These are phyloP conservation scores for Clonostachys rhizophaga DNA, from an alignment of 2,329 filamentous ascomycete species.

Conservation along the genomic window DNA sequence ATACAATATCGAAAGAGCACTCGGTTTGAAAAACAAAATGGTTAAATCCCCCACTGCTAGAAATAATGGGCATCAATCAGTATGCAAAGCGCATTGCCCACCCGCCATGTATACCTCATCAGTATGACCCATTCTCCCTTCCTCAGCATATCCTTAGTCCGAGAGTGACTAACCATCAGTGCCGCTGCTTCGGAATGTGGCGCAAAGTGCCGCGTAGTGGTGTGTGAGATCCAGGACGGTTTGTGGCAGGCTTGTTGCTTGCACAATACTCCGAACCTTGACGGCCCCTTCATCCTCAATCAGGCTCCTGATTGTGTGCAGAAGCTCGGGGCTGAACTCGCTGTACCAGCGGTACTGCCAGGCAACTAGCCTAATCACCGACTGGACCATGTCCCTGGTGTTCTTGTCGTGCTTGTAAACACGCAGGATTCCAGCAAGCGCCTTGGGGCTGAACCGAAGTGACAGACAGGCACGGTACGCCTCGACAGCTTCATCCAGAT, in stretches of 20 bases:
- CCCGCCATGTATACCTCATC: too few relatives aligned
- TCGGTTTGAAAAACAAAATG: background rate
- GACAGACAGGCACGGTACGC: slow-evolving; percentile 85
- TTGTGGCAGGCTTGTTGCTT: slow-evolving; percentile 90
- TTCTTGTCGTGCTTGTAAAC: slow-evolving; percentile 75
- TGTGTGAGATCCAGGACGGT: slow-evolving; percentile 91
- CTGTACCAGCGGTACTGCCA: slow-evolving; percentile 99
- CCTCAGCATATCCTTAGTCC: too few relatives aligned
- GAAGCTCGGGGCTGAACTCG: slow-evolving; percentile 90
- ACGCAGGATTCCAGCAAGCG: slow-evolving; percentile 77
- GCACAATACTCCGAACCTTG: slow-evolving; percentile 95
- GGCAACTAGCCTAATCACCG: slow-evolving; percentile 86
- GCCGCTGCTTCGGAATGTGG: slow-evolving; percentile 90
- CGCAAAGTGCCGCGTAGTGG: slow-evolving; percentile 91
- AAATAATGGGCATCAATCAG: too few relatives aligned
- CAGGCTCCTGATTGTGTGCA: slow-evolving; percentile 82
- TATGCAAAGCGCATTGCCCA: too few relatives aligned
- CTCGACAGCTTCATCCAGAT: slow-evolving; percentile 85
- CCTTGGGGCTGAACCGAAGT: slow-evolving; percentile 89
- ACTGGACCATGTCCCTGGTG: slow-evolving; percentile 74
- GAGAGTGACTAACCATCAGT: slow-evolving; percentile 63
- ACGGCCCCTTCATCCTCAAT: slow-evolving; percentile 98
- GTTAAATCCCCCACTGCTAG: too few relatives aligned
- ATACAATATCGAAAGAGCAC: background rate
- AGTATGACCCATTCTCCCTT: too few relatives aligned